Conservation (phyloP, 176 grass and related monocot species). For the Elaeis guineensis region DNA sequence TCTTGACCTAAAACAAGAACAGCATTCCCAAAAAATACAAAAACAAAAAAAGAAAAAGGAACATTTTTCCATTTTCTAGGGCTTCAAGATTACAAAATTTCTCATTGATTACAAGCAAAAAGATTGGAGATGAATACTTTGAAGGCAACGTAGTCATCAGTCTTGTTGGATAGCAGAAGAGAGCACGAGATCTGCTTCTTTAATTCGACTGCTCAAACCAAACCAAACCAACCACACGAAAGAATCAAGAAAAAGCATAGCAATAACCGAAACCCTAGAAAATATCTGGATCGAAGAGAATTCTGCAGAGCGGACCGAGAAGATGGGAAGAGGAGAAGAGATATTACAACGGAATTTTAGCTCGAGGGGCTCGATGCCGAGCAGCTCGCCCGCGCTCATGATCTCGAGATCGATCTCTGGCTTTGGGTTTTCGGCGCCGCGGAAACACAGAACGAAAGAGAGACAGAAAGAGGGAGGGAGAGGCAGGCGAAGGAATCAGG, state of each 20-base stretch:
- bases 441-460: too few species aligned
- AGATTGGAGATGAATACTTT: slow-evolving; percentile 31
- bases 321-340: not conserved
- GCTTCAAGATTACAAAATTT: not conserved
- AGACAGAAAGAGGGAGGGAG: too few species aligned
- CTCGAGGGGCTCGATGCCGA: slow-evolving; percentile 53
- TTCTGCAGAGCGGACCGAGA: too few species aligned
- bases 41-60: slow-evolving; percentile 2
- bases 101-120: not conserved
- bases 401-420: not conserved
- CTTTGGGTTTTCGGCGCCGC: too few species aligned
- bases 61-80: not conserved
- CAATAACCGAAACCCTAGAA: slow-evolving; percentile 16
- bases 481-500: not conserved
- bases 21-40: not conserved
- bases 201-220: slow-evolving; percentile 56
- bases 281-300: not conserved
- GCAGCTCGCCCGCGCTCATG: slow-evolving; percentile 38
- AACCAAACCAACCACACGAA: not conserved
- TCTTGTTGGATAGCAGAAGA: slow-evolving; percentile 69
- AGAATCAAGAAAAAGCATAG: slow-evolving; percentile 1
- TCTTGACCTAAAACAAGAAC: slow-evolving; percentile 57
- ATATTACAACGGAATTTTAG: slow-evolving; percentile 34
- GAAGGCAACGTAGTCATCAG: slow-evolving; percentile 54
- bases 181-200: slow-evolving; percentile 81